Percentiles rank a stretch among this genome's conserved stretches.
Evolutionary conservation across 345 rosid species (phyloP).

Genomic region (Arabis hirsuta): DNA sequence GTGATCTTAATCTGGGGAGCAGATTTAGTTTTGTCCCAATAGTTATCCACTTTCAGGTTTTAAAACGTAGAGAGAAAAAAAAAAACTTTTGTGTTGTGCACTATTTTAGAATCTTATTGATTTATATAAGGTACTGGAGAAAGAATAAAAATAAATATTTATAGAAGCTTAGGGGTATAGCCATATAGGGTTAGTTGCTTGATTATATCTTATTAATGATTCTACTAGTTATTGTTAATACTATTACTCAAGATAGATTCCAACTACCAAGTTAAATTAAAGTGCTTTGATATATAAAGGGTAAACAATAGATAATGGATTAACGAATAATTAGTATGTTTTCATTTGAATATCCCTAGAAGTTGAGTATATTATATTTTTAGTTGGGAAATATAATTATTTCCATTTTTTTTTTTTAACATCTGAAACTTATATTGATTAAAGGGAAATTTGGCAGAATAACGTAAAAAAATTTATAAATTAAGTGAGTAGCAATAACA

Average conservation of each 20-base stretch:
- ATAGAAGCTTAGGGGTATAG: slow-evolving; percentile 31
- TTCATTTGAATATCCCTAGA: not conserved
- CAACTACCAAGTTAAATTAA: slow-evolving; percentile 24
- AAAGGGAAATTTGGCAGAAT: no score
- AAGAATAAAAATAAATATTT: not conserved
- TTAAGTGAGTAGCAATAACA: no score
- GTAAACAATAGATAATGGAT: not conserved
- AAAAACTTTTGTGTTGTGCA: slow-evolving; percentile 18
- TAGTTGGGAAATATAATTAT: no score
- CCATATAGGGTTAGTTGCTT: slow-evolving; percentile 40
- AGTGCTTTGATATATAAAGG: not conserved
- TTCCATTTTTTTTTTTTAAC: no score
- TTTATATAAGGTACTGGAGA: slow-evolving; percentile 2
- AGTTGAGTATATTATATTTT: not conserved
- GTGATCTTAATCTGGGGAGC: slow-evolving; percentile 40
- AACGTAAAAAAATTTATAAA: no score
- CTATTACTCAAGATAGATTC: slow-evolving; percentile 19
- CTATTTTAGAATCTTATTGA: slow-evolving; percentile 7
- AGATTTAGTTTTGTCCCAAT: slow-evolving; percentile 41
- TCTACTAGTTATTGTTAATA: slow-evolving; percentile 10
- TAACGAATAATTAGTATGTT: slow-evolving; percentile 4
- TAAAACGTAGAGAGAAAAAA: slow-evolving; percentile 9
- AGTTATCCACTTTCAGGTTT: slow-evolving; percentile 30
- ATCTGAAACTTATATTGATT: no score
- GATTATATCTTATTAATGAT: slow-evolving; percentile 21